Evolutionary conservation across 2,329 filamentous ascomycete species (phyloP), one percentile per base, ranked within the genome.

Genomic region (Penicillium sp.): DNA sequence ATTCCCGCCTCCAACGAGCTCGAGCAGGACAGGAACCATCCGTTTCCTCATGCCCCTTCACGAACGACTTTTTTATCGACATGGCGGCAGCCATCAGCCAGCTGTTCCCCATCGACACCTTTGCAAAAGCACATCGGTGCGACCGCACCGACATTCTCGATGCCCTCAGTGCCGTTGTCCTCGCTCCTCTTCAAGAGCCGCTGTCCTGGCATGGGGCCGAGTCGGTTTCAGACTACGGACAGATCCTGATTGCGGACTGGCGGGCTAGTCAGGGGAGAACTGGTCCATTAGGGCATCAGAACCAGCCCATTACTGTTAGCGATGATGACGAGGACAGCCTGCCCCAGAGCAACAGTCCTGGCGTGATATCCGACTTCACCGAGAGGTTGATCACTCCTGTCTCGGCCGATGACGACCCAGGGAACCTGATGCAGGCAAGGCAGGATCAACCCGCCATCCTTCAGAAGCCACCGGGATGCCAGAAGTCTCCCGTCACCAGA

Each of bases 81-180:
- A 46, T 63, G 40, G 56, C 50, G 8, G 33, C 42, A 3, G 47
- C 41, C 3, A 53, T 62, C 14, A 30, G 31, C 2, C 11, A 35
- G 3, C 30, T 18, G 10, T 64, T 64, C 25, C 59, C 59, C 1
- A 47, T 56, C 18, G 19, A 42, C 3, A 21, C 29, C 2, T 60
- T 63, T 37, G 58, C 60, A 3, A 5, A 36, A 10, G 29, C 39
- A 6, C 47, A 62, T 23, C 26, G 33, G 6, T 63, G 59, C 28
- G 39, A 20, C 5, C 10, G 40, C 1, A 20, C 30, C 2, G 45
- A 58, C 9, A 48, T 60, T 11, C 34, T 50, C 7, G 35, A 45
- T 18, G 56, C 51, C 2, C 23, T 62, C 9, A 38, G 33, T 17
- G 51, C 50, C 1, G 43, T 53, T 3, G 43, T 60, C 19, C 13